These are phyloP conservation scores for Globisporangium abappressorium DNA, from an alignment of 352 stramenopile genomes.

Conservation along the genomic window DNA sequence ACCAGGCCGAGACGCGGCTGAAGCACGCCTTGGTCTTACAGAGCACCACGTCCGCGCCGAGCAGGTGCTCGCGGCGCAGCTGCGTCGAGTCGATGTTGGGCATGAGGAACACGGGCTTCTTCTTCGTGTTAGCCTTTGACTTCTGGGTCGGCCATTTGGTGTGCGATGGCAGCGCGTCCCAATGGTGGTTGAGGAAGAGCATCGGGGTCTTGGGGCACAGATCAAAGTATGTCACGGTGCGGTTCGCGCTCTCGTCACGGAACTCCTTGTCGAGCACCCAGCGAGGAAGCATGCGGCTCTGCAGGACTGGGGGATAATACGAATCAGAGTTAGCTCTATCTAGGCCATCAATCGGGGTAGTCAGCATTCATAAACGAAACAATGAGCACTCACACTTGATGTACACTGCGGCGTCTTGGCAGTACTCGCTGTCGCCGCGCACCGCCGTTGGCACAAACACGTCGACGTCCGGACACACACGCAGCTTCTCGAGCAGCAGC, in stretches of 20 bases:
- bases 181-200: constrained; percentile 66
- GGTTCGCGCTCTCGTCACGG: neutral
- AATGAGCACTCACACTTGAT: constrained; percentile 43
- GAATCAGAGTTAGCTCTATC: neutral
- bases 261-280: constrained; percentile 9
- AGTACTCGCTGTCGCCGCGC: constrained; percentile 52
- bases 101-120: constrained; percentile 48
- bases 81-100: constrained; percentile 61
- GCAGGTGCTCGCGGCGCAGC: constrained; percentile 41
- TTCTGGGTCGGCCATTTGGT: constrained; percentile 7
- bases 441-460: constrained; percentile 53
- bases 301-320: constrained; percentile 4
- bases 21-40: constrained; percentile 57
- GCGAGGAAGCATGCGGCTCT: constrained; percentile 9
- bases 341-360: too few species aligned
- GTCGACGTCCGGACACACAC: constrained; percentile 50
- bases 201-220: constrained; percentile 46
- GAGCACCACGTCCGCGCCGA: constrained; percentile 46
- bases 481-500: neutral
- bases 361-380: neutral
- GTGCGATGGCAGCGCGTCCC: constrained; percentile 19
- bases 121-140: constrained; percentile 19
- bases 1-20: constrained; percentile 39
- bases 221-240: constrained; percentile 40
- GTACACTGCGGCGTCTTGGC: constrained; percentile 67